Conservation (phyloP, 2,329 filamentous ascomycete genomes). For the Aspergillus caelatus region DNA sequence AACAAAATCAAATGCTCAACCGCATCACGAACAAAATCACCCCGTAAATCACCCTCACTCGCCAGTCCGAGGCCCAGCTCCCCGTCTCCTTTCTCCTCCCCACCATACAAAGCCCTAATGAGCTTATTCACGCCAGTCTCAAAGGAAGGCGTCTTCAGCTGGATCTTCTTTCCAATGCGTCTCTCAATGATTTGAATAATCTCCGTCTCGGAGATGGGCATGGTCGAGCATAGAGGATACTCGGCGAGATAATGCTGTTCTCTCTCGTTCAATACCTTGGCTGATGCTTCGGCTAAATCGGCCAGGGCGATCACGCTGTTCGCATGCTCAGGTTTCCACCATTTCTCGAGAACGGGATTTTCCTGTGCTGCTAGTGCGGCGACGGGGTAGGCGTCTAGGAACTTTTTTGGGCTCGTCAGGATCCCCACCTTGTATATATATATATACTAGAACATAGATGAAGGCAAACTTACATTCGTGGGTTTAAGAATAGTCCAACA, state of each 20-base stretch:
- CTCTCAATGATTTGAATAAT: background rate
- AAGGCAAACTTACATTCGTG: background rate
- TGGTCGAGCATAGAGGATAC: background rate
- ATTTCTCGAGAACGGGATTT: background rate
- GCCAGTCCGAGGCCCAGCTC: background rate
- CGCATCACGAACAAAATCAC: constrained; percentile 17
- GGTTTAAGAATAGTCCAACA: background rate
- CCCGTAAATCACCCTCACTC: background rate
- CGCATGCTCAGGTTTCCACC: background rate
- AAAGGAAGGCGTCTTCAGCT: background rate
- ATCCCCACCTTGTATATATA: too few relatives aligned
- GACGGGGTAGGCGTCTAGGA: background rate
- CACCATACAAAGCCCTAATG: background rate
- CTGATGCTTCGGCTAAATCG: background rate
- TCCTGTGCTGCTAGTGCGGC: background rate
- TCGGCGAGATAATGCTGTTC: background rate
- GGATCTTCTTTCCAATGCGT: background rate
- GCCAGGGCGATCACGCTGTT: background rate
- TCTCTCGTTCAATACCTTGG: background rate
- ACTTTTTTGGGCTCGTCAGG: background rate
- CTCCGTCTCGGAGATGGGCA: background rate
- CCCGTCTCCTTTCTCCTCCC: background rate
- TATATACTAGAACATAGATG: too few relatives aligned
- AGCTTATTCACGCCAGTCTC: background rate
- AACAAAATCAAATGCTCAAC: constrained; percentile 25